Base-by-base conservation (phyloP, 768 basidiomycete species). In the Kwoniella shandongensis region DNA sequence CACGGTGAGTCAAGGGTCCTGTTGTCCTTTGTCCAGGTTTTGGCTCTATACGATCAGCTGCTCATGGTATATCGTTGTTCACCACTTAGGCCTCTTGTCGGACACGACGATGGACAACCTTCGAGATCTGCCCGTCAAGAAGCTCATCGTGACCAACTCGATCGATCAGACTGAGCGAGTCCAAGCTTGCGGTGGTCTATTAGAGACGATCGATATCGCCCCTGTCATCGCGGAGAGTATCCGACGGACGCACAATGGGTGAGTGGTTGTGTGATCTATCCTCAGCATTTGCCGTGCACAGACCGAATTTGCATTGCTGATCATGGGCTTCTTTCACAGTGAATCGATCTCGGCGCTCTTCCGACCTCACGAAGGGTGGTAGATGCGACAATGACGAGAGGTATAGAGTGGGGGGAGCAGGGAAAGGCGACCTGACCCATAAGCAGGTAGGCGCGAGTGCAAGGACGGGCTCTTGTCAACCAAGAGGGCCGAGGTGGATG, bases 81-180 rank as follows among this genome's bases (percentile, higher is more conserved):
- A n/a, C 32, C 32, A 32, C 6, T 2, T 42, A 77, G 96, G 96
- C 35, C 91, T 99, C 49, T 80, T 98, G 73, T 89, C 88, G 70
- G 94, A 93, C 30, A 84, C 87, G 65, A 92, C 96, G 45, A 81
- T 97, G 67, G 81, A 84, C 74, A 80, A 81, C 7, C 83, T 99
- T 35, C 80, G 82, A 67, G 81, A 81, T 66, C 88, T 88, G 57
- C 82, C 83, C 52, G 81, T 99, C 73, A 88, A 91, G 79, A 91
- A 94, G 81, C 79, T 99, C 74, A 91, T 98, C 55, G 94, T 99
- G 20, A 98, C 96, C 72, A 99, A 99, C 80, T 96, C 93, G 77
- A 84, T 98, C 38, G 96, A 96, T 51, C 96, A 98, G 78, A 72
- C 81, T 48, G 85, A 80, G 7, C 50, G 77, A 67, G 89, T 93